Evolutionary conservation across 2,329 filamentous ascomycete genomes (phyloP).

Genomic region (Aspergillus texensis): DNA sequence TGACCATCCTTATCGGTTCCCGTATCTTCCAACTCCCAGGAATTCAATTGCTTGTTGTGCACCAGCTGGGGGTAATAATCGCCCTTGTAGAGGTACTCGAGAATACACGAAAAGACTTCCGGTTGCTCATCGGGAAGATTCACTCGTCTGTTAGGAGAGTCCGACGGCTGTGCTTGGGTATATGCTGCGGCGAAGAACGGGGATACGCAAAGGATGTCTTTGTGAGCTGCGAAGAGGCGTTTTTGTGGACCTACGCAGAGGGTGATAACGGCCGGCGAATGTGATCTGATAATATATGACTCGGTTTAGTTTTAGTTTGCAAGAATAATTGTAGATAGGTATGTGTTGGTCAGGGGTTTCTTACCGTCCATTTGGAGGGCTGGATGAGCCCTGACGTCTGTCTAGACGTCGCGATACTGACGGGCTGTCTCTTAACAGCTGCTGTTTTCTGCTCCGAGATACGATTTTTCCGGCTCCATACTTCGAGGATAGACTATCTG

Average conservation of each 20-base stretch:
- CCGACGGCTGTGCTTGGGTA: slow-evolving; percentile 56
- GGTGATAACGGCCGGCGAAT: slow-evolving; percentile 71
- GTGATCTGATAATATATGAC: slow-evolving; percentile 43
- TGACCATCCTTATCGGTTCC: slow-evolving; percentile 44
- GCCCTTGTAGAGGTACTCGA: slow-evolving; percentile 92
- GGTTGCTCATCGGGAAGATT: slow-evolving; percentile 82
- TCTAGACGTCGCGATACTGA: slow-evolving; percentile 30
- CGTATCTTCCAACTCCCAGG: slow-evolving; percentile 76
- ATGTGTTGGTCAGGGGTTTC: slow-evolving; percentile 6
- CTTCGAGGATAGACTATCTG: slow-evolving; percentile 43
- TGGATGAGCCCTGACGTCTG: slow-evolving; percentile 24
- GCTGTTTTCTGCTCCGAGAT: slow-evolving; percentile 36
- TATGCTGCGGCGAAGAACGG: slow-evolving; percentile 74
- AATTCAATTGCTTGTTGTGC: slow-evolving; percentile 78
- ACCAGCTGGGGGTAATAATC: slow-evolving; percentile 85
- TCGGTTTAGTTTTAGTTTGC: slow-evolving; percentile 38
- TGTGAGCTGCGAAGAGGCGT: slow-evolving; percentile 87
- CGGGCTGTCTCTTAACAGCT: slow-evolving; percentile 32
- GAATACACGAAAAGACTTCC: slow-evolving; percentile 84
- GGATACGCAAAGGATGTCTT: slow-evolving; percentile 77
- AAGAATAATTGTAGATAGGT: neutral
- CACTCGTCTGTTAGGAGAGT: slow-evolving; percentile 68
- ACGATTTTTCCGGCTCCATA: slow-evolving; percentile 47
- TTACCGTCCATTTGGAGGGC: slow-evolving; percentile 40
- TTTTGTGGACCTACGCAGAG: slow-evolving; percentile 79